Evolutionary conservation across 192 early-diverging fungal genomes (phyloP), one percentile per base, ranked within the genome.

Genomic region (Phycomyces nitens): DNA sequence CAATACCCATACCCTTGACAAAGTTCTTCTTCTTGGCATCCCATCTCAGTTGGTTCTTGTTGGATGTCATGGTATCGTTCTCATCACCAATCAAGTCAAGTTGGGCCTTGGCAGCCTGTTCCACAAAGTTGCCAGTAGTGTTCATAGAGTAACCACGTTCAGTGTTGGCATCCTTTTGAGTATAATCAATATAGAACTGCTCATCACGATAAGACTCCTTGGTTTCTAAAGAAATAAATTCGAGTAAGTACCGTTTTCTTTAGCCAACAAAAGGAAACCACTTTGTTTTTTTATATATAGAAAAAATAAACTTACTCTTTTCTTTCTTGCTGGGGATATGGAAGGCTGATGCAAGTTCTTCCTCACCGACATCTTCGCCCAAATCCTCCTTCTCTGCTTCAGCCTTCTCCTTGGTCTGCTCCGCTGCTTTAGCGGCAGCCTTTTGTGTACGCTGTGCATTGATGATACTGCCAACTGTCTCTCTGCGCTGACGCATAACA

Each of bases 11-110:
- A 21, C 94, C 86, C 29, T 78, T 73, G 39, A 94, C 85, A 84
- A 97, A 99, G 62, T 87, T 88, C 75, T 92, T 94, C 80, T 98
- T 97, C 68, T 87, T 92, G 55, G 84, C 80, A 72, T 99, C 95
- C 97, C 97, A 99, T 38, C 88, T 81, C 41, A 95, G 60, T 6
- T 73, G 76, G 64, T 89, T 94, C 58, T 80, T 71, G 15, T 76
- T 81, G 34, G 80, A 76, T 26, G 69, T 74, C 68, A 81, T 82
- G 26, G 80, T 82, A 34, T 81, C 76, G 56, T 84, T 83, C 56
- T 97, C 97, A 70, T 98, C 97, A 29, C 86, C 91, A 54, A 83
- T 80, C 26, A 96, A 53, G 56, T 92, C 88, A 29, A 97, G 69
- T 4, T 86, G 86, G 0, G 92, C 92, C 5, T 82, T 80, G 52